phyloP scores from a whole-genome alignment of 352 stramenopile genomes.

The Phytophthora podocarpi region DNA sequence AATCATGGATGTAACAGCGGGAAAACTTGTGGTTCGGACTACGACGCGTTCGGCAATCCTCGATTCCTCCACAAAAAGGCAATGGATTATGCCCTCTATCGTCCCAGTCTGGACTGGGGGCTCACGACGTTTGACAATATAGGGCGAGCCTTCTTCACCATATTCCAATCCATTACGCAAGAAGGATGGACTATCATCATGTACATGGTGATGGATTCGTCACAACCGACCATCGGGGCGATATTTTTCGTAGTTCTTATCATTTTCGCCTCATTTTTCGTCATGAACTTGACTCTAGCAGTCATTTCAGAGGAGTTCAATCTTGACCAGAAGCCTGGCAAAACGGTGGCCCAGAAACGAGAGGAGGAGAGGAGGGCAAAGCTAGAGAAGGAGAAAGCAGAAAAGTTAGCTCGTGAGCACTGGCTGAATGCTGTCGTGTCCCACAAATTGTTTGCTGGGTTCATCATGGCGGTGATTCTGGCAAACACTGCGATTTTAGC shows the following conservation, averaged over 20 bases:
- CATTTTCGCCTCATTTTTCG: slow-evolving; percentile 92
- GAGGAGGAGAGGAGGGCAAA: slow-evolving; percentile 35
- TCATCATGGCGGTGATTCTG: slow-evolving; percentile 83
- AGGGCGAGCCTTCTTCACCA: slow-evolving; percentile 87
- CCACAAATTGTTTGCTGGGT: slow-evolving; percentile 53
- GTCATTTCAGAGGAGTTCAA: slow-evolving; percentile 93
- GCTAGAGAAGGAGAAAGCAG: slow-evolving; percentile 42
- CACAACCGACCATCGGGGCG: slow-evolving; percentile 56
- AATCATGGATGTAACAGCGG: slow-evolving; percentile 53
- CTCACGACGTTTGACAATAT: slow-evolving; percentile 96
- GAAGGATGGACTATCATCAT: slow-evolving; percentile 95
- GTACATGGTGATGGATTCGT: slow-evolving; percentile 85
- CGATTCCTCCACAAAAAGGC: slow-evolving; percentile 57
- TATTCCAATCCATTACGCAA: slow-evolving; percentile 94
- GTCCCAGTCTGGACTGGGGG: slow-evolving; percentile 78
- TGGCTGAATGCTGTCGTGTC: slow-evolving; percentile 67
- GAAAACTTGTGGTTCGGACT: slow-evolving; percentile 70
- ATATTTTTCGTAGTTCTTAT: slow-evolving; percentile 92
- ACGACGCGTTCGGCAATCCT: slow-evolving; percentile 68
- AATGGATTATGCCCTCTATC: slow-evolving; percentile 66
- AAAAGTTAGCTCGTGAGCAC: slow-evolving; percentile 32
- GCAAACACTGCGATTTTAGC: slow-evolving; percentile 85
- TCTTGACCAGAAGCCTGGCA: slow-evolving; percentile 54
- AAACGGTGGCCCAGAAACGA: slow-evolving; percentile 40
- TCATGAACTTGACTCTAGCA: slow-evolving; percentile 93